These are phyloP conservation scores for Penstemon davidsonii DNA, from an alignment of 257 asterid genomes.

Conservation along the genomic window DNA sequence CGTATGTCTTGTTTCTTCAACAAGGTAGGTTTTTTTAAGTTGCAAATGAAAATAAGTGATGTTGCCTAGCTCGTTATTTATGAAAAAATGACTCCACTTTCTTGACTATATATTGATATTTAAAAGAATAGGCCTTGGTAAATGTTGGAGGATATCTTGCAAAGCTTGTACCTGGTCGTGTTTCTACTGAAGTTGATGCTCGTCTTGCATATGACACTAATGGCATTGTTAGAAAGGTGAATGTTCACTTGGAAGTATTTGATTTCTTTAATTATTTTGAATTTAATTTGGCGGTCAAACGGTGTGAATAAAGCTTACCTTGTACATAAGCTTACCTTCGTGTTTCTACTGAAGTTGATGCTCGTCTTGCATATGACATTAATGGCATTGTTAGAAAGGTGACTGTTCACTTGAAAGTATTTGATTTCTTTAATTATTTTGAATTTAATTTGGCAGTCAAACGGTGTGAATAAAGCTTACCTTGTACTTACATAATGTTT, in stretches of 20 bases:
- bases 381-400: slow-evolving; percentile 77
- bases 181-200: slow-evolving; percentile 98
- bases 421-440: neutral
- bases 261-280: neutral
- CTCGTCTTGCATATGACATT: slow-evolving; percentile 92
- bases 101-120: slow-evolving; percentile 4
- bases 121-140: slow-evolving; percentile 68
- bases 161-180: slow-evolving; percentile 95
- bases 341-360: slow-evolving; percentile 76
- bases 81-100: neutral
- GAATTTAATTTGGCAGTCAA: too few relatives aligned
- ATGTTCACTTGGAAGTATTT: slow-evolving; percentile 5
- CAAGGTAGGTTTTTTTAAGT: slow-evolving; percentile 52
- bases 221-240: slow-evolving; percentile 73
- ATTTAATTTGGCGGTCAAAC: too few relatives aligned
- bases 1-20: slow-evolving; percentile 79
- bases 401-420: slow-evolving; percentile 8
- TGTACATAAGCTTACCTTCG: too few relatives aligned
- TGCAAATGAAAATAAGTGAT: neutral
- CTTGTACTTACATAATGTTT: too few relatives aligned
- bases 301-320: too few relatives aligned
- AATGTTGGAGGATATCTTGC: slow-evolving; percentile 91
- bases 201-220: slow-evolving; percentile 91
- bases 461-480: too few relatives aligned
- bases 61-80: slow-evolving; percentile 6